Evolutionary conservation across 495 filamentous ascomycete species (phyloP).

Genomic region (Pyronema omphalodes): DNA sequence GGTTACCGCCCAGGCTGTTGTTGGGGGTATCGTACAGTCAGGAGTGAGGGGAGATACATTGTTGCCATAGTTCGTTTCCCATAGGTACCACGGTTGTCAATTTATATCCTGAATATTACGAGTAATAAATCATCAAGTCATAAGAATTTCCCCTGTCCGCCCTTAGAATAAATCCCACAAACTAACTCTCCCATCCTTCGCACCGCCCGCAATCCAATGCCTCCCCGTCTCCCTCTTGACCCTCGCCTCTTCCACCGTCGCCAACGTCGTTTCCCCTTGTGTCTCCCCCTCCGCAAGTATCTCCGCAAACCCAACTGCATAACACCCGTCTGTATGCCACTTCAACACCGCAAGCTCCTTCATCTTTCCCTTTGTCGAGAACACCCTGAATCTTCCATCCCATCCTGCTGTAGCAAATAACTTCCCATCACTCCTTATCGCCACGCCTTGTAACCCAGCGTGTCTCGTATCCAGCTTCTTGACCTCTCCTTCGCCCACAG

Average conservation of each 20-base stretch:
- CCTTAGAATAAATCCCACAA: conserved; percentile 70
- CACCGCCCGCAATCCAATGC: conserved; percentile 81
- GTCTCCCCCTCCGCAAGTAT: conserved; percentile 3
- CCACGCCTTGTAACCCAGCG: conserved; percentile 67
- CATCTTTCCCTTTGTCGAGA: conserved; percentile 52
- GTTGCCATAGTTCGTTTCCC: no score
- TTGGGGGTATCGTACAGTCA: no score
- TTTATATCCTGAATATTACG: no score
- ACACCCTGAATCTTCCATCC: conserved; percentile 67
- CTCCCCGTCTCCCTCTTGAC: conserved; percentile 43
- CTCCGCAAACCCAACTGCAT: conserved; percentile 56
- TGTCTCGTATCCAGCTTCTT: conserved; percentile 49
- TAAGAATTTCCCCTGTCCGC: no score
- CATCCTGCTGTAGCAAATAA: conserved; percentile 86
- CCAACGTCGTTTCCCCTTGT: conserved; percentile 19
- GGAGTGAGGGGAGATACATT: no score
- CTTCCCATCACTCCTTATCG: conserved; percentile 59
- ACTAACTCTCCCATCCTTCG: conserved; percentile 90
- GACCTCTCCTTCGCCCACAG: neutral
- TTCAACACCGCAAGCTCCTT: conserved; percentile 85
- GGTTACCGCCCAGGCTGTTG: no score
- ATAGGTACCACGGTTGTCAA: no score
- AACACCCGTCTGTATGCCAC: conserved; percentile 85
- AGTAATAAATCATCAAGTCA: no score
- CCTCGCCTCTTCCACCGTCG: conserved; percentile 44